Percentiles rank a stretch among this genome's conserved stretches.
These are phyloP conservation scores for Cercospora sp. DNA, from an alignment of 2,329 filamentous ascomycete species.

Conservation along the genomic window DNA sequence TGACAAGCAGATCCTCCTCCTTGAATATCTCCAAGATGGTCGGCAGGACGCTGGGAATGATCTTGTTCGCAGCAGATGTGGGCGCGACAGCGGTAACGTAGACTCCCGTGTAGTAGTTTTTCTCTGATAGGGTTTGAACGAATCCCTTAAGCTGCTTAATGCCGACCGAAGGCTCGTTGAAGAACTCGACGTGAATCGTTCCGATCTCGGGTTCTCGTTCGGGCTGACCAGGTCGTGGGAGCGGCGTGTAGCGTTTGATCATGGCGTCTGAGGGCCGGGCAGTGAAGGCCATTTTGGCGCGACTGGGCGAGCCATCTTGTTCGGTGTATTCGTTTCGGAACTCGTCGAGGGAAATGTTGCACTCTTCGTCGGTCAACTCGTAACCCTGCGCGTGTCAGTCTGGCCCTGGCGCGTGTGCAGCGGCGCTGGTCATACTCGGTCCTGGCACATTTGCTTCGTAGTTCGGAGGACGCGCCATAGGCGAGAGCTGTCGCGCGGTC, in stretches of 20 bases:
- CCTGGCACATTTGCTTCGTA: slow-evolving; percentile 89
- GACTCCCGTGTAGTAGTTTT: slow-evolving; percentile 86
- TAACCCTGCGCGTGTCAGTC: slow-evolving; percentile 67
- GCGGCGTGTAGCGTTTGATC: slow-evolving; percentile 78
- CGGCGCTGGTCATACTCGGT: slow-evolving; percentile 62
- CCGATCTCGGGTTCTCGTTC: slow-evolving; percentile 63
- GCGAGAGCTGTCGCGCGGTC: slow-evolving; percentile 49
- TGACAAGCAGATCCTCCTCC: slow-evolving; percentile 93
- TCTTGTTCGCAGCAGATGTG: slow-evolving; percentile 82
- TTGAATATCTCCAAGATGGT: slow-evolving; percentile 91
- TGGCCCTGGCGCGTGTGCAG: not conserved
- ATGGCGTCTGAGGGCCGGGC: slow-evolving; percentile 81
- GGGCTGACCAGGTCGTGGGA: slow-evolving; percentile 65
- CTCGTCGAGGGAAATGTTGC: slow-evolving; percentile 78
- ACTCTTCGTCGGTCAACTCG: slow-evolving; percentile 84
- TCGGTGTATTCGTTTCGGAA: slow-evolving; percentile 74
- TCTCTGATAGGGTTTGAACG: slow-evolving; percentile 74
- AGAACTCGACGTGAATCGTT: slow-evolving; percentile 92
- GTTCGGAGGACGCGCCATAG: slow-evolving; percentile 95
- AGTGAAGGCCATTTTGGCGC: slow-evolving; percentile 81
- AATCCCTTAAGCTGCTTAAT: slow-evolving; percentile 91
- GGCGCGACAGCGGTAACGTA: slow-evolving; percentile 82
- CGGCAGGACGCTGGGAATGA: slow-evolving; percentile 73
- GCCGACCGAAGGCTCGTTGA: slow-evolving; percentile 74
- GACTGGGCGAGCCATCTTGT: slow-evolving; percentile 73